These are phyloP conservation scores for Blastobotrys chiropterorum DNA, from an alignment of 805 yeast species.

Conservation along the genomic window DNA sequence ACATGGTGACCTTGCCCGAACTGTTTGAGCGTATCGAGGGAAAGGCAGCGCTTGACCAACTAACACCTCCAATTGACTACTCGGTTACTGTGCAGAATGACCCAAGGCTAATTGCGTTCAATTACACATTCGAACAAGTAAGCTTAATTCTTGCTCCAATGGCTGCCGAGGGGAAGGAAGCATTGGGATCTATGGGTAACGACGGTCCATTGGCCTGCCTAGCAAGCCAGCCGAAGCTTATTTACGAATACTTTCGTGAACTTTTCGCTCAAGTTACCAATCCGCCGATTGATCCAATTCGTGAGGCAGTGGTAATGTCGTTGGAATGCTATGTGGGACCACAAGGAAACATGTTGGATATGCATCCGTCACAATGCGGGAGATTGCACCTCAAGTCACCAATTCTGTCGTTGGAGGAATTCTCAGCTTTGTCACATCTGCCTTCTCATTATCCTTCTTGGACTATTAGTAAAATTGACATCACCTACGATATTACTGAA, in stretches of 20 bases:
- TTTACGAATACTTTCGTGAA: slow-evolving; percentile 92
- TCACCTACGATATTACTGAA: slow-evolving; percentile 76
- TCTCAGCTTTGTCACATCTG: slow-evolving; percentile 68
- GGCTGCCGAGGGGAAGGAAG: slow-evolving; percentile 89
- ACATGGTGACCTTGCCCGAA: slow-evolving; percentile 78
- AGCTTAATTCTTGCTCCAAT: slow-evolving; percentile 81
- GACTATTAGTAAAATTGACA: slow-evolving; percentile 78
- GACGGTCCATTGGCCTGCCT: slow-evolving; percentile 93
- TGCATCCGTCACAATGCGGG: slow-evolving; percentile 88
- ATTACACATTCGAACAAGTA: slow-evolving; percentile 92
- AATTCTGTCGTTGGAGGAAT: slow-evolving; percentile 64
- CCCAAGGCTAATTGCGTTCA: slow-evolving; percentile 78
- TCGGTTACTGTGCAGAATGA: slow-evolving; percentile 60
- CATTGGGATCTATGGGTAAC: slow-evolving; percentile 98
- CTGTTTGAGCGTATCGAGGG: slow-evolving; percentile 52
- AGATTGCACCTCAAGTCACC: slow-evolving; percentile 81
- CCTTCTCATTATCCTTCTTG: slow-evolving; percentile 75
- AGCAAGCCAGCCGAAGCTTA: slow-evolving; percentile 82
- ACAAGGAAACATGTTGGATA: slow-evolving; percentile 92
- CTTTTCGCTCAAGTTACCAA: slow-evolving; percentile 97
- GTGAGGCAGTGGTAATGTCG: slow-evolving; percentile 96
- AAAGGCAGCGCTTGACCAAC: slow-evolving; percentile 28
- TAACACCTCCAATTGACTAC: slow-evolving; percentile 18
- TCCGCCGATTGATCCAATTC: slow-evolving; percentile 97
- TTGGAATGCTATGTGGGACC: slow-evolving; percentile 96